Base-by-base conservation (phyloP, 2,329 filamentous ascomycete genomes). In the Paraphoma chrysanthemicola region DNA sequence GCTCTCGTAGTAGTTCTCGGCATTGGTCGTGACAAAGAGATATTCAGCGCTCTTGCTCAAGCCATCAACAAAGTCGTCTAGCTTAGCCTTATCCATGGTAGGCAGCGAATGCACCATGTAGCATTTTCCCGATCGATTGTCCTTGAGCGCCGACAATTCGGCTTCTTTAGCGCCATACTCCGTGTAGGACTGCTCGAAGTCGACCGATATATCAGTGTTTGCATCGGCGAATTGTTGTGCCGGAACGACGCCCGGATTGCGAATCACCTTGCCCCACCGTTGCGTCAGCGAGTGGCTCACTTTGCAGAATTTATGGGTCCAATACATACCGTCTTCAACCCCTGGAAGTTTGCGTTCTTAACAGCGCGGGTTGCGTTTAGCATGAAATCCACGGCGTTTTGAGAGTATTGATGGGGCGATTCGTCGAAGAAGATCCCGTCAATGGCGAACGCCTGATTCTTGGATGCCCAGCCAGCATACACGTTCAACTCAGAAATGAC, bases 81-180 rank as follows among this genome's bases (percentile, higher is more conserved):
- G 31, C 29, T 38, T 30, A 9, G 17, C 42, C 42, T 46, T 51
- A 10, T 16, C 31, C 41, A 51, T 41, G 31, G n/a, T 28, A 16
- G 53, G 53, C 23, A 47, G 28, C 12, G 53, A 51, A 23, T 55
- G 53, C 33, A 55, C 47, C 47, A 55, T 51, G 48, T 51, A 51
- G 42, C 41, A 45, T 17, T 51, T 29, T 3, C 45, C 3, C 7
- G 47, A 30, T 12, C 53, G 47, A 6, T 23, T 12, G n/a, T 44
- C 38, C 48, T 31, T 29, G 38, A 50, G 36, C n/a, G 48, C 18
- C 9, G 18, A 14, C 43, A 50, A 23, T 2, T 50, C 48, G 3
- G 38, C 14, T 14, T 42, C 16, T 17, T 50, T 50, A 23, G 14
- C 23, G 9, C 46, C 14, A 14, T 46, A 55, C 31, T 51, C 48